phyloP scores from a whole-genome alignment of 768 basidiomycete genomes.

The Tricholoma sp. region DNA sequence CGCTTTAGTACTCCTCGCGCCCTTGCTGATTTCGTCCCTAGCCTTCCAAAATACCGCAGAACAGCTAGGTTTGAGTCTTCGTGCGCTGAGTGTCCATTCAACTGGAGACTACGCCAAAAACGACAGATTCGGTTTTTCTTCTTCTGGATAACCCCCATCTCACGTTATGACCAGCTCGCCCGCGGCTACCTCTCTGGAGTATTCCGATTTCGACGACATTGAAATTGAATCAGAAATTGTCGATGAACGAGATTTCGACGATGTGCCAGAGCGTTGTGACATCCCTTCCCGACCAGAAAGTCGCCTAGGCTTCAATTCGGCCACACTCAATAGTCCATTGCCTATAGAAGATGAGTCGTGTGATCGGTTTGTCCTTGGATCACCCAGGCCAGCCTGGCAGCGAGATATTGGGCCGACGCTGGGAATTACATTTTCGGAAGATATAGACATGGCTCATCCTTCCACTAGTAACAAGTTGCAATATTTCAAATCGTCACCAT shows the following conservation, averaged over 20 bases:
- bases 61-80: neutral
- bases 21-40: neutral
- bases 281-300: constrained; percentile 44
- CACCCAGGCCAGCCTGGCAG: constrained; percentile 12
- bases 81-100: neutral
- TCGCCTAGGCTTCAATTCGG: constrained; percentile 41
- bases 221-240: constrained; percentile 19
- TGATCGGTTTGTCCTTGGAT: neutral
- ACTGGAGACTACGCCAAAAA: neutral
- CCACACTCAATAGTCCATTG: constrained; percentile 3
- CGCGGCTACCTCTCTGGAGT: no score
- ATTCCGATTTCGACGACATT: neutral
- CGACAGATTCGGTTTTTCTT: neutral
- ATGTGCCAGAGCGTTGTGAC: constrained; percentile 13
- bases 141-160: neutral
- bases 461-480: constrained; percentile 4
- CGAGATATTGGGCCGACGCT: constrained; percentile 6
- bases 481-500: neutral
- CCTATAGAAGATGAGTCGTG: constrained; percentile 2
- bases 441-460: constrained; percentile 12
- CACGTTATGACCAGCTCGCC: neutral
- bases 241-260: constrained; percentile 13
- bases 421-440: neutral
- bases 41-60: neutral
- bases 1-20: neutral